phyloP scores from a whole-genome alignment of 23 red algal species.

The Porphyridium purpureum region DNA sequence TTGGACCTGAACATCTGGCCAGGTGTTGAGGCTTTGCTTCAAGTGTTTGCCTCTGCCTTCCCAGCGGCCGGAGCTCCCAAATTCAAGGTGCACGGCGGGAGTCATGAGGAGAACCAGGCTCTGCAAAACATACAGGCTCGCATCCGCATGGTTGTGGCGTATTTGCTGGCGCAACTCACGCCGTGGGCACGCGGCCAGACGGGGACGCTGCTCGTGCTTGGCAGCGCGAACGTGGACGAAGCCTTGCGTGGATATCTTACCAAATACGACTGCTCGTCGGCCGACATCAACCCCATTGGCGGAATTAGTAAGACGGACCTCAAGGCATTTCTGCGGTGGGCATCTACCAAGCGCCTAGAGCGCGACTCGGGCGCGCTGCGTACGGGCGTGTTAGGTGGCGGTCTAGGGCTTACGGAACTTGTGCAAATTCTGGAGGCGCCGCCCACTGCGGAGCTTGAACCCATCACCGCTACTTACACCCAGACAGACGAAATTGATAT shows the following conservation, averaged over 20 bases:
- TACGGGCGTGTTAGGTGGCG: slow-evolving; percentile 17
- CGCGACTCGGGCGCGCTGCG: too few relatives aligned
- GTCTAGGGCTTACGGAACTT: slow-evolving; percentile 55
- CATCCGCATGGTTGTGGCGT: slow-evolving; percentile 80
- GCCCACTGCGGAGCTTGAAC: slow-evolving; percentile 95
- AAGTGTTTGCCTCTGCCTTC: slow-evolving; percentile 49
- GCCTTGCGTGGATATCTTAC: slow-evolving; percentile 90
- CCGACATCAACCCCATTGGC: slow-evolving; percentile 96
- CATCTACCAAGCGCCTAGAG: slow-evolving; percentile 9
- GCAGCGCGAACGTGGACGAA: slow-evolving; percentile 96
- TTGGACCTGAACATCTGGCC: slow-evolving; percentile 45
- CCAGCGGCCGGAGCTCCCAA: slow-evolving; percentile 18
- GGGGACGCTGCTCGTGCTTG: slow-evolving; percentile 70
- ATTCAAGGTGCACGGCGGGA: slow-evolving; percentile 63
- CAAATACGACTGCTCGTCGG: slow-evolving; percentile 94
- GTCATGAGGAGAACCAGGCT: slow-evolving; percentile 67
- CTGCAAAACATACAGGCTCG: slow-evolving; percentile 90
- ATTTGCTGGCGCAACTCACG: slow-evolving; percentile 75
- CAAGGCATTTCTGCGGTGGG: slow-evolving; percentile 61
- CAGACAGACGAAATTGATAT: slow-evolving; percentile 99
- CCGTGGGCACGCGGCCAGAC: slow-evolving; percentile 47
- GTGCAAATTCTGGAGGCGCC: slow-evolving; percentile 56
- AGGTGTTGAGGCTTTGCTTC: slow-evolving; percentile 36
- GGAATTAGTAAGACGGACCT: slow-evolving; percentile 87
- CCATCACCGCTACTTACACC: slow-evolving; percentile 32